Evolutionary conservation across 768 basidiomycete species (phyloP).

Genomic region (Kondoa malvinella): DNA sequence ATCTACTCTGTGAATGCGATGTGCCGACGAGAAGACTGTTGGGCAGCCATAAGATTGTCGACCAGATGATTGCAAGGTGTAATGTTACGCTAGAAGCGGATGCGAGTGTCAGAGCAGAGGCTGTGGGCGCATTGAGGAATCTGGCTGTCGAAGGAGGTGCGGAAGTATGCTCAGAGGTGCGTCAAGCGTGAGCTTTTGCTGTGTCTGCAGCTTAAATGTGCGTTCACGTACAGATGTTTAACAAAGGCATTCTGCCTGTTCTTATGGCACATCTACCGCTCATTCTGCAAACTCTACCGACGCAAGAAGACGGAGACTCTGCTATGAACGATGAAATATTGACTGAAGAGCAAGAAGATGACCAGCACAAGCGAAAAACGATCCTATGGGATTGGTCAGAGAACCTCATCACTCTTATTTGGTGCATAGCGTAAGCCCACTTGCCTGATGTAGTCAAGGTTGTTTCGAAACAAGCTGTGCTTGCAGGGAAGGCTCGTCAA

Average conservation of each 20-base stretch:
- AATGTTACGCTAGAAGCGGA: slow-evolving; percentile 5
- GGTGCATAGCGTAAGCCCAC: slow-evolving; percentile 15
- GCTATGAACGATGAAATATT: not conserved
- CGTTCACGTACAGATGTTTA: slow-evolving; percentile 14
- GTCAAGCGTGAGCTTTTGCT: not conserved
- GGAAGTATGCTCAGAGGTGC: slow-evolving; percentile 19
- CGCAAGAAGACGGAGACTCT: not conserved
- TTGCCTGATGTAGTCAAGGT: not conserved
- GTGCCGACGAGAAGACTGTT: not conserved
- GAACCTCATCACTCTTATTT: slow-evolving; percentile 14
- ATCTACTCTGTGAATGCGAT: slow-evolving; percentile 1
- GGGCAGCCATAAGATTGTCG: slow-evolving; percentile 14
- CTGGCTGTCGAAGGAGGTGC: slow-evolving; percentile 17
- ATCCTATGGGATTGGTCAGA: slow-evolving; percentile 16
- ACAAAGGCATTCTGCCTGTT: slow-evolving; percentile 12
- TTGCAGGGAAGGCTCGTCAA: not conserved
- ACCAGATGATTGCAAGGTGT: slow-evolving; percentile 1
- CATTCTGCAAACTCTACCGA: not conserved
- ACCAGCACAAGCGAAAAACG: slow-evolving; percentile 5
- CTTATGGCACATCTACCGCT: slow-evolving; percentile 1
- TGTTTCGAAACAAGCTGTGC: not conserved
- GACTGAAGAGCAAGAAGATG: slow-evolving; percentile 6
- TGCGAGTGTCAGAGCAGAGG: slow-evolving; percentile 9
- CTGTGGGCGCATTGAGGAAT: slow-evolving; percentile 15
- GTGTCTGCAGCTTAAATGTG: not conserved